Evolutionary conservation across 2,329 filamentous ascomycete species (phyloP).

Genomic region (Tolypocladium nubicola): DNA sequence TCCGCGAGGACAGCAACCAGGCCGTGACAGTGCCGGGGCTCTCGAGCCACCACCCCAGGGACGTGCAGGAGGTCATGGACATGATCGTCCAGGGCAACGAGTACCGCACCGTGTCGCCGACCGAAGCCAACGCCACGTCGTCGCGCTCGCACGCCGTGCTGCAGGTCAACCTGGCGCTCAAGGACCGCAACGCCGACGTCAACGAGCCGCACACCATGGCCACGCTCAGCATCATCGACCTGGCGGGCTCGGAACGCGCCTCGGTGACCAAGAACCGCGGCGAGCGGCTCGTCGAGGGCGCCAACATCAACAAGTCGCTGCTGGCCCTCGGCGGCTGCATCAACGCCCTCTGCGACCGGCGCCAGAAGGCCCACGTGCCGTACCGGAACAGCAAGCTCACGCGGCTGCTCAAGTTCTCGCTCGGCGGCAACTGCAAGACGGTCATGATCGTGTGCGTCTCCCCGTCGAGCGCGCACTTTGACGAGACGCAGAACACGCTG

Average conservation of each 20-base stretch:
- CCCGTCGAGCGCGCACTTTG: conserved; percentile 90
- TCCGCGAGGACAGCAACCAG: conserved; percentile 90
- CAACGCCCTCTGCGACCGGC: conserved; percentile 89
- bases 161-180: conserved; percentile 92
- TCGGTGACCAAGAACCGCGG: conserved; percentile 95
- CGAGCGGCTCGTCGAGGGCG: conserved; percentile 81
- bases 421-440: conserved; percentile 96
- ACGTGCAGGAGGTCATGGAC: conserved; percentile 96
- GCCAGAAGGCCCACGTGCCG: conserved; percentile 86
- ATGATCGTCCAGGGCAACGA: conserved; percentile 96
- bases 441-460: conserved; percentile 99
- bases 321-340: conserved; percentile 93
- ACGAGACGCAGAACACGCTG: conserved; percentile 95
- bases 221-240: conserved; percentile 93
- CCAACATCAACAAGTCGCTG: conserved; percentile 98
- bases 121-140: conserved; percentile 93
- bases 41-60: conserved; percentile 81
- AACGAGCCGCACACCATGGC: conserved; percentile 97
- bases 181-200: conserved; percentile 83
- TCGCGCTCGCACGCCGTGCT: conserved; percentile 95
- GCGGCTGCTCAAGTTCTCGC: conserved; percentile 86
- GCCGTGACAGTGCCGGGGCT: conserved; percentile 84
- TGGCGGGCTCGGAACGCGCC: conserved; percentile 90
- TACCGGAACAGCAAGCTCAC: conserved; percentile 98
- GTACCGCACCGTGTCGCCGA: conserved; percentile 89